phyloP scores from a whole-genome alignment of 176 grass and related monocot species.

The Bonia amplexicaulis region DNA sequence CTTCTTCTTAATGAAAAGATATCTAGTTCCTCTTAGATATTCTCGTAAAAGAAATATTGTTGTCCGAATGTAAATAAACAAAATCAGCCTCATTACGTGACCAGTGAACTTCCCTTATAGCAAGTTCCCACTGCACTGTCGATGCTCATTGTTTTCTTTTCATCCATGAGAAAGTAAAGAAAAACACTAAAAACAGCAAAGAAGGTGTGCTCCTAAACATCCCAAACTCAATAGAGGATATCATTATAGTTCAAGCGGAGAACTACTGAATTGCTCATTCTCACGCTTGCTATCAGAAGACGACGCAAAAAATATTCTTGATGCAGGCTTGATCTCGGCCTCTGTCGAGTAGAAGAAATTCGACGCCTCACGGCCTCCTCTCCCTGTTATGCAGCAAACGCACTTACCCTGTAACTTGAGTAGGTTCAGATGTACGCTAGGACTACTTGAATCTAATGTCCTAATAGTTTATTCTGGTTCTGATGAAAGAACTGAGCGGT shows the following conservation, averaged over 20 bases:
- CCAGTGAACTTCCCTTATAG: not conserved
- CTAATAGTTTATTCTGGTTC: not conserved
- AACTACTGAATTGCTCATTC: not conserved
- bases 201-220: not conserved
- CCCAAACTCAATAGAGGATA: not conserved
- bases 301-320: not conserved
- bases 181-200: not conserved
- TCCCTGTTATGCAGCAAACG: not conserved
- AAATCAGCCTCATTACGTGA: not conserved
- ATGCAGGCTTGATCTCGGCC: not conserved
- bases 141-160: not conserved
- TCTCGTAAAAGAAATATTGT: no score
- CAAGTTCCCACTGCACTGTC: not conserved
- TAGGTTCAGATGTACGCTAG: not conserved
- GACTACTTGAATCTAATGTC: not conserved
- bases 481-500: not conserved
- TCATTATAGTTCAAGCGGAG: not conserved
- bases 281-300: not conserved
- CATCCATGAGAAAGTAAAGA: not conserved
- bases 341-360: not conserved
- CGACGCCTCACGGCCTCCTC: not conserved
- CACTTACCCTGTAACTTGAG: not conserved
- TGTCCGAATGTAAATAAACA: not conserved
- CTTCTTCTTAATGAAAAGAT: no score
- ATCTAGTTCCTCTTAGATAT: no score